Percentiles rank a stretch among this genome's conserved stretches.
These are phyloP conservation scores for Rhodotorula sp. DNA, from an alignment of 1,284 basidiomycete species.

Conservation along the genomic window DNA sequence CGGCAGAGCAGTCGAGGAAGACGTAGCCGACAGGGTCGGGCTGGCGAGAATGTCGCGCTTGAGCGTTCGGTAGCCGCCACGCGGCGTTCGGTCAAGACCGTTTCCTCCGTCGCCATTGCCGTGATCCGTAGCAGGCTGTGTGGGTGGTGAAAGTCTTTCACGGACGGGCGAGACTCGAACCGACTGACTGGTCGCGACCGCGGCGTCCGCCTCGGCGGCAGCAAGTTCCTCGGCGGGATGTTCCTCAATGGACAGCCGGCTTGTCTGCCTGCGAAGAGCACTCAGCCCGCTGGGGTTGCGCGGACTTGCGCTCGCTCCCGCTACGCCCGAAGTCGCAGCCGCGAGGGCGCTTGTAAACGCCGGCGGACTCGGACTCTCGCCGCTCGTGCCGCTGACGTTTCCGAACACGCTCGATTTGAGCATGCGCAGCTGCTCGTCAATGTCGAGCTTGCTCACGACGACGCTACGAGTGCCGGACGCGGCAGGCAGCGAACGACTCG, in stretches of 20 bases:
- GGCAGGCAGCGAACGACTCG: neutral
- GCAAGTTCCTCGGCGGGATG: constrained; percentile 19
- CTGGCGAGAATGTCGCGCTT: neutral
- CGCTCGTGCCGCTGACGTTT: neutral
- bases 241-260: constrained; percentile 30
- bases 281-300: constrained; percentile 12
- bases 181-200: neutral
- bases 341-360: neutral
- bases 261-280: constrained; percentile 21
- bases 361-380: constrained; percentile 7
- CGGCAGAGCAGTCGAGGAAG: constrained; percentile 8
- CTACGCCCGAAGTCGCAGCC: neutral
- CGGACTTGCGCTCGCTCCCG: neutral
- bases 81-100: neutral
- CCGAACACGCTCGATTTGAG: constrained; percentile 15
- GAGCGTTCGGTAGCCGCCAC: neutral
- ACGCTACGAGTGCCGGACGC: neutral
- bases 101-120: too few relatives aligned
- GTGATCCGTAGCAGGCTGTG: neutral
- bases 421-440: constrained; percentile 32
- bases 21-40: constrained; percentile 13
- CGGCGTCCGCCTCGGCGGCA: neutral
- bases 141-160: neutral
- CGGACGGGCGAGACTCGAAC: neutral
- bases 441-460: constrained; percentile 27